phyloP scores from a whole-genome alignment of 352 stramenopile species.

The Peronosclerospora sorghi region DNA sequence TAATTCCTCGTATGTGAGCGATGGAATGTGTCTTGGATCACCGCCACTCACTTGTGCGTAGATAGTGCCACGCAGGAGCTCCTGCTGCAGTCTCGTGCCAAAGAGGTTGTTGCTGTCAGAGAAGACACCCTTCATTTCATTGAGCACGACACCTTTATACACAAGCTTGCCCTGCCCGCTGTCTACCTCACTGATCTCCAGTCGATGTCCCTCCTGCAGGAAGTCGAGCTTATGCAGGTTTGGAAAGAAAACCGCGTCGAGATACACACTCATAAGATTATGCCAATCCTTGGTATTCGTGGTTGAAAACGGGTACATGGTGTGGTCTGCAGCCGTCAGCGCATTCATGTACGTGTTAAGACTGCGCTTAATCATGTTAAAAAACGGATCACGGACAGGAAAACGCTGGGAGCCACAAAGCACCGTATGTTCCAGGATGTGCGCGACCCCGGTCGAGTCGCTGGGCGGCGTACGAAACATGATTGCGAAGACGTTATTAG shows the following conservation, averaged over 20 bases:
- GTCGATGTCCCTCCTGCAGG: slow-evolving; percentile 67
- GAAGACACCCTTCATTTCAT: slow-evolving; percentile 99
- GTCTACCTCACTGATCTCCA: slow-evolving; percentile 39
- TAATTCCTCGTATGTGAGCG: slow-evolving; percentile 69
- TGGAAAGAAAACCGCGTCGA: slow-evolving; percentile 95
- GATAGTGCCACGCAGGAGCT: slow-evolving; percentile 85
- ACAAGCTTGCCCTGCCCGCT: slow-evolving; percentile 31
- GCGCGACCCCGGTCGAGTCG: slow-evolving; percentile 94
- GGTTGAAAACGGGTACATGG: slow-evolving; percentile 97
- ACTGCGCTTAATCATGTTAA: slow-evolving; percentile 97
- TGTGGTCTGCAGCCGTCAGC: slow-evolving; percentile 97
- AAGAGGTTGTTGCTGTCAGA: slow-evolving; percentile 91
- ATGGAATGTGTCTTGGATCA: slow-evolving; percentile 55
- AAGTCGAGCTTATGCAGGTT: slow-evolving; percentile 73
- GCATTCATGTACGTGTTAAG: slow-evolving; percentile 99
- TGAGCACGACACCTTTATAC: slow-evolving; percentile 96
- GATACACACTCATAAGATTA: slow-evolving; percentile 96
- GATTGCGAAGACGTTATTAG: slow-evolving; percentile 88
- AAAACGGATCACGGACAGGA: slow-evolving; percentile 97
- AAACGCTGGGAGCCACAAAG: slow-evolving; percentile 94
- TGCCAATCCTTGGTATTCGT: slow-evolving; percentile 96
- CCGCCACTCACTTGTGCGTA: slow-evolving; percentile 79
- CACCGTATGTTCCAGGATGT: slow-evolving; percentile 96
- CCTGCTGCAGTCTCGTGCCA: slow-evolving; percentile 82
- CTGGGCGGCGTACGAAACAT: slow-evolving; percentile 96